A percentile compares a stretch with the other conserved stretches of the same genome.
phyloP scores from a whole-genome alignment of 2,329 filamentous ascomycete genomes.

The Sarocladiaceae sp. region DNA sequence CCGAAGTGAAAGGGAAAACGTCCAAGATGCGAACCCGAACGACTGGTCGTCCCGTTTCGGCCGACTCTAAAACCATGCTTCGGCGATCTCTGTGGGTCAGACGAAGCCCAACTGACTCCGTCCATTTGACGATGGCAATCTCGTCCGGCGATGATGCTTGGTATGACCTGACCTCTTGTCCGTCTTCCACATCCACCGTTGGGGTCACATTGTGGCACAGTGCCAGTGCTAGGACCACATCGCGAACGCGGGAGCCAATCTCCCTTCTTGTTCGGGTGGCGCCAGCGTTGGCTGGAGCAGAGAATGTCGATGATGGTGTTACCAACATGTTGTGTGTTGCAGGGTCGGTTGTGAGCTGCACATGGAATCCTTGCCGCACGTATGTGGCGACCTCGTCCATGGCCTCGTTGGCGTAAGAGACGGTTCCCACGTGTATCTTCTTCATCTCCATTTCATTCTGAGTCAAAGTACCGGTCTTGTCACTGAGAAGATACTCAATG shows the following conservation, averaged over 20 bases:
- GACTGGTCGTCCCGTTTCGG: conserved; percentile 66
- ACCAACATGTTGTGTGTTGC: conserved; percentile 51
- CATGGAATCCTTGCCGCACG: conserved; percentile 75
- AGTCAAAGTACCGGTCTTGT: conserved; percentile 97
- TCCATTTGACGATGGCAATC: conserved; percentile 96
- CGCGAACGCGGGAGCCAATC: conserved; percentile 87
- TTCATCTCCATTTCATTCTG: conserved; percentile 99
- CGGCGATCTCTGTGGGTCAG: conserved; percentile 82
- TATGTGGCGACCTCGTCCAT: conserved; percentile 96
- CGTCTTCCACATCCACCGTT: conserved; percentile 71
- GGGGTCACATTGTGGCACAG: conserved; percentile 98
- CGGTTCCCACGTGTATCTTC: conserved; percentile 96
- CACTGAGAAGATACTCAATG: conserved; percentile 92
- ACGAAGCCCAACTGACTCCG: conserved; percentile 84
- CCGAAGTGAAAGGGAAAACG: conserved; percentile 95
- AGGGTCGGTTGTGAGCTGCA: conserved; percentile 40
- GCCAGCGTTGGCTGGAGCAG: conserved; percentile 53
- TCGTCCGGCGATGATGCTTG: conserved; percentile 97
- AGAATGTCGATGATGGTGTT: conserved; percentile 71
- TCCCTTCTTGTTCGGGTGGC: conserved; percentile 85
- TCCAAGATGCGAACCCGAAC: conserved; percentile 88
- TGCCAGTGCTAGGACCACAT: conserved; percentile 86
- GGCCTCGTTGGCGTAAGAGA: conserved; percentile 95
- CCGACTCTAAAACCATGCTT: conserved; percentile 76
- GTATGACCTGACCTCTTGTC: conserved; percentile 74